A percentile compares a stretch with the other conserved stretches of the same genome.
Conservation (phyloP, 2,329 filamentous ascomycete species). For the Hymenoscyphus linearis region DNA sequence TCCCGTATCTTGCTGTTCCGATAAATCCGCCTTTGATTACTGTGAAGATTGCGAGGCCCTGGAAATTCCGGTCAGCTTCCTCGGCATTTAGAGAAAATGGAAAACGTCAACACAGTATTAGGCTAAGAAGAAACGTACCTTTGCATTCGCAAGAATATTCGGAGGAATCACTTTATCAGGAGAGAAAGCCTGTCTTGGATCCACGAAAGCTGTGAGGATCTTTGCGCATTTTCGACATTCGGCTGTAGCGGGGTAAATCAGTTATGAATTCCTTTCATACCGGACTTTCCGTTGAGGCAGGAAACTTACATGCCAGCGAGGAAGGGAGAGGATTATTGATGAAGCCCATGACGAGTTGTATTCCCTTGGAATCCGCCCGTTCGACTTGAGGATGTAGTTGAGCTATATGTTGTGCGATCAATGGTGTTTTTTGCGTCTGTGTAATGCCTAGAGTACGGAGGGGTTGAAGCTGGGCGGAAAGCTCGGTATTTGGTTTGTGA, state of each 20-base stretch:
- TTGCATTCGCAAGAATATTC: constrained; percentile 80
- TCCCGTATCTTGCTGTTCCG: constrained; percentile 75
- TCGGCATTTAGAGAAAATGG: background rate
- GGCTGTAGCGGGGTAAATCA: constrained; percentile 47
- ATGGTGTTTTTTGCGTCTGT: background rate
- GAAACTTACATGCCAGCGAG: constrained; percentile 60
- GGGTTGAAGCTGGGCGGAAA: background rate
- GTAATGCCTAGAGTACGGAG: background rate
- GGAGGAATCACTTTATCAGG: constrained; percentile 97
- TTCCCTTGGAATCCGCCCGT: background rate
- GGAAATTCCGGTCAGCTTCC: constrained; percentile 13
- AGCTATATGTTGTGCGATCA: background rate
- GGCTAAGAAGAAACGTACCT: constrained; percentile 50
- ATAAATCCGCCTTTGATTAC: constrained; percentile 85
- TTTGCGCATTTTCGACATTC: constrained; percentile 97
- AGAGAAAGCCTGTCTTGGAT: constrained; percentile 87
- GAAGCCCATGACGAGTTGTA: background rate
- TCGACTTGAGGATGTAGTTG: background rate
- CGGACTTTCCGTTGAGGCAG: background rate
- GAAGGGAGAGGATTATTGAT: constrained; percentile 62
- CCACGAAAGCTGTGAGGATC: constrained; percentile 91
- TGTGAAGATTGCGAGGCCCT: constrained; percentile 79
- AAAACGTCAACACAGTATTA: background rate
- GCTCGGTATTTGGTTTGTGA: background rate
- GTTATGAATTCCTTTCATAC: constrained; percentile 21